These are phyloP conservation scores for Fraxinus americana DNA, from an alignment of 257 asterid species.

Conservation along the genomic window DNA sequence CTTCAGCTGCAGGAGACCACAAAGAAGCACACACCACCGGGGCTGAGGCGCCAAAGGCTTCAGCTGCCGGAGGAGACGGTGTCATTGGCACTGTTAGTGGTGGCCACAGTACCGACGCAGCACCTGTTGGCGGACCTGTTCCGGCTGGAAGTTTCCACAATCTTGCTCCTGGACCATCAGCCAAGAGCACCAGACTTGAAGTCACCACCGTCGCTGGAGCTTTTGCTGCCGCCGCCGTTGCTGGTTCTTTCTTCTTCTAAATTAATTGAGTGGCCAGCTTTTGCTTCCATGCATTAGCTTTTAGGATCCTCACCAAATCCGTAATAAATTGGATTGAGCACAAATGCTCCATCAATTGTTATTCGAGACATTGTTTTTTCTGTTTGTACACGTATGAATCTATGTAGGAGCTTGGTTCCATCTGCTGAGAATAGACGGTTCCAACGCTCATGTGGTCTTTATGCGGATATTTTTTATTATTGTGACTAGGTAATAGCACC, in stretches of 20 bases:
- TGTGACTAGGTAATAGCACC: too few relatives aligned
- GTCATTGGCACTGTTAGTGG: slow-evolving; percentile 24
- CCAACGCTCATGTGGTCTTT: too few relatives aligned
- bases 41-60: neutral
- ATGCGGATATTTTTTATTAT: too few relatives aligned
- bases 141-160: neutral
- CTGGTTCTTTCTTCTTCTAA: slow-evolving; percentile 31
- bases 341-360: neutral
- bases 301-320: neutral
- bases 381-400: too few relatives aligned
- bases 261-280: neutral
- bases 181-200: slow-evolving; percentile 8
- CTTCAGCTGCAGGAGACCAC: slow-evolving; percentile 8
- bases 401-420: too few relatives aligned
- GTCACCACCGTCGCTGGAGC: slow-evolving; percentile 18
- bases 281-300: neutral
- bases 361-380: too few relatives aligned
- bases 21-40: neutral
- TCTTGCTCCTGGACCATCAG: slow-evolving; percentile 12
- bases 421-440: too few relatives aligned
- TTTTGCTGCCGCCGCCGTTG: slow-evolving; percentile 7
- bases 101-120: slow-evolving; percentile 13
- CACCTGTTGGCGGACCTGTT: slow-evolving; percentile 38
- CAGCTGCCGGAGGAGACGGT: neutral
- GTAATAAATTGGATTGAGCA: neutral